Evolutionary conservation across 495 filamentous ascomycete species (phyloP), one percentile per base, ranked within the genome.

Genomic region (Rhizodiscina lignyota): DNA sequence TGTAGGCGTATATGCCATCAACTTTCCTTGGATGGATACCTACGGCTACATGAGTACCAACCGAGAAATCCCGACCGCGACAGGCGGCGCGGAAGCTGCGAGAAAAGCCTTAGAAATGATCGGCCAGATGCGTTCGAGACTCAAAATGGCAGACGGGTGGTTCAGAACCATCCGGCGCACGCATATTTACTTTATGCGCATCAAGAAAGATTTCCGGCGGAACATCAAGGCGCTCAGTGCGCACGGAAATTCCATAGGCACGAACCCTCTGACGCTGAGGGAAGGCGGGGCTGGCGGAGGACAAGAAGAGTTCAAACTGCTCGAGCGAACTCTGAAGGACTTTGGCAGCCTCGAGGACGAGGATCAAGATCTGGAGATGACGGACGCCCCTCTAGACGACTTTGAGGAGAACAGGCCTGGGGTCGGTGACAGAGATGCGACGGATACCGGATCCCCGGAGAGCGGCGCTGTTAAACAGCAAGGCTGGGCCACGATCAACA

Each of bases 21-120:
- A 77, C 48, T 92, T 87, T 50, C 72, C 77, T 0, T 72, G 77
- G 41, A 85, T 89, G 77, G 83, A 92, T 43, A 61, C 61, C 0
- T 64, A 73, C 16, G 64, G 67, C 12, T 67, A 73, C 45, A 65
- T 87, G 58, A 54, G 62, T 20, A 6, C 13, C 21, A 45, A 41
- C 10, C 8, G 34, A 15, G 10, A 40, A 44, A 30, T 39, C 42
- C 15, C 55, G 48, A 37, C 49, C 39, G 37, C 47, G 34, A 20
- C 42, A 47, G 30, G 54, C 49, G 34, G 59, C 45, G 27, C 58
- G 50, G 45, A 54, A 19, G 67, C 68, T 36, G 54, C 62, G 11
- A 60, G 62, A 13, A 68, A 66, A 40, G 59, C 61, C 12, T 48
- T 72, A 11, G 64, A 70, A 40, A 57, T 72, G 12, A 52, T 74